Evolutionary conservation across 805 yeast species (phyloP).

Genomic region (Kluyveromyces nonfermentans): DNA sequence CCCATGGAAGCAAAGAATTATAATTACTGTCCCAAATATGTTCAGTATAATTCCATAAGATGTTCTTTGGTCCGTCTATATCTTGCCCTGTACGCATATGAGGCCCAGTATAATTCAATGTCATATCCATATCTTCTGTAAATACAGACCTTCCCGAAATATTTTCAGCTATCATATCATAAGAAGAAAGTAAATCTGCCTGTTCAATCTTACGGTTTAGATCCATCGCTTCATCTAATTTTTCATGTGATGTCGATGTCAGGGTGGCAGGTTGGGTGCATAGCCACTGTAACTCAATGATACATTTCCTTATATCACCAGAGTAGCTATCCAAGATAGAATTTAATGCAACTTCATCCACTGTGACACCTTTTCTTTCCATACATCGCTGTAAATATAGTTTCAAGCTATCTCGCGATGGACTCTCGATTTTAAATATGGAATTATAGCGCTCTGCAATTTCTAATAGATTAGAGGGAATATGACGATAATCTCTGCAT

Average conservation of each 20-base stretch:
- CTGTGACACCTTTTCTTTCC: slow-evolving; percentile 24
- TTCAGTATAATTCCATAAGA: slow-evolving; percentile 1
- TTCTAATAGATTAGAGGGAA: slow-evolving; percentile 43
- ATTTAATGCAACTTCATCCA: slow-evolving; percentile 26
- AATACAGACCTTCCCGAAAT: slow-evolving; percentile 15
- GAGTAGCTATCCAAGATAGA: slow-evolving; percentile 21
- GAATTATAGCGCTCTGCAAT: slow-evolving; percentile 37
- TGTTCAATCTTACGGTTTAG: not conserved
- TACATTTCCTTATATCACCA: slow-evolving; percentile 39
- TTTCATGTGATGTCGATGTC: not conserved
- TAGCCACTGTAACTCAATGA: slow-evolving; percentile 36
- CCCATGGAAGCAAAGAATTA: slow-evolving; percentile 2
- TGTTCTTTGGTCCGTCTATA: not conserved
- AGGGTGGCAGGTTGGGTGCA: slow-evolving; percentile 1
- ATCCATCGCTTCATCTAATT: not conserved
- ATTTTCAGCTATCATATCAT: slow-evolving; percentile 12
- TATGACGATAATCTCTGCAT: slow-evolving; percentile 39
- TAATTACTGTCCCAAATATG: slow-evolving; percentile 2
- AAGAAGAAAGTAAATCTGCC: slow-evolving; percentile 13
- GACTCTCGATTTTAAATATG: slow-evolving; percentile 25
- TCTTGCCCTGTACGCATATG: not conserved
- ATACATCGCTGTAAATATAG: slow-evolving; percentile 31
- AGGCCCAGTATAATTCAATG: slow-evolving; percentile 6
- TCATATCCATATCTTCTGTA: slow-evolving; percentile 14
- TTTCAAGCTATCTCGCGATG: slow-evolving; percentile 15